These are phyloP conservation scores for Heterotrichella gracilis DNA, from an alignment of 352 stramenopile genomes.

Conservation along the genomic window DNA sequence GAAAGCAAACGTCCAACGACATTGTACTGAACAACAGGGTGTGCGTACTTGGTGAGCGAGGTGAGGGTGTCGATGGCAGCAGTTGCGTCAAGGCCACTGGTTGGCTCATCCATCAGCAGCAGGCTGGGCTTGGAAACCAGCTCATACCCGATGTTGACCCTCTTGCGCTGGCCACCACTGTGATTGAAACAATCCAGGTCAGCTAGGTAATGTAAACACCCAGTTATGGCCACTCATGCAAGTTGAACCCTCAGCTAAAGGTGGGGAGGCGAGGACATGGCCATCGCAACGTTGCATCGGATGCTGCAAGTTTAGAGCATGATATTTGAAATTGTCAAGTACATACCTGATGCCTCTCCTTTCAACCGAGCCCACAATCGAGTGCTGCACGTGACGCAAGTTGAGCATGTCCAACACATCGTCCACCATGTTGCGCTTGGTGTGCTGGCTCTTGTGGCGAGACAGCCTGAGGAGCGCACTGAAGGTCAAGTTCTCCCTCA, in stretches of 20 bases:
- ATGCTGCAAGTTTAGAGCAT: too few species aligned
- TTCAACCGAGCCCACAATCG: not conserved
- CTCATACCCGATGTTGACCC: conserved; percentile 45
- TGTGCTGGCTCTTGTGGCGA: conserved; percentile 23
- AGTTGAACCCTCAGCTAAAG: too few species aligned
- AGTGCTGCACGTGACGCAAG: conserved; percentile 26
- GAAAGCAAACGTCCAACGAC: too few species aligned
- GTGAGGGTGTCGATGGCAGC: conserved; percentile 35
- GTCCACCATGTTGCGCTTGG: conserved; percentile 33
- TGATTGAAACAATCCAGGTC: too few species aligned
- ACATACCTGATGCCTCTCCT: conserved; percentile 33
- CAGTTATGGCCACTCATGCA: too few species aligned
- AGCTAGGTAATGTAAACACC: too few species aligned
- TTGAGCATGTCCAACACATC: conserved; percentile 35
- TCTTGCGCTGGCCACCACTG: conserved; percentile 35
- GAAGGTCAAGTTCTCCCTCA: conserved; percentile 45
- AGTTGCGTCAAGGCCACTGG: conserved; percentile 31
- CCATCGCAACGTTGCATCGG: too few species aligned
- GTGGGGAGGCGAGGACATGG: too few species aligned
- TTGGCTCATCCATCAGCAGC: conserved; percentile 18
- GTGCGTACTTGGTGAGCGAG: too few species aligned
- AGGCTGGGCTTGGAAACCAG: conserved; percentile 31
- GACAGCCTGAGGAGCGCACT: conserved; percentile 36
- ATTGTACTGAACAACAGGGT: too few species aligned
- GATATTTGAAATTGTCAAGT: too few species aligned